Evolutionary conservation across 2,329 filamentous ascomycete genomes (phyloP).

Genomic region (Cadophora malorum): DNA sequence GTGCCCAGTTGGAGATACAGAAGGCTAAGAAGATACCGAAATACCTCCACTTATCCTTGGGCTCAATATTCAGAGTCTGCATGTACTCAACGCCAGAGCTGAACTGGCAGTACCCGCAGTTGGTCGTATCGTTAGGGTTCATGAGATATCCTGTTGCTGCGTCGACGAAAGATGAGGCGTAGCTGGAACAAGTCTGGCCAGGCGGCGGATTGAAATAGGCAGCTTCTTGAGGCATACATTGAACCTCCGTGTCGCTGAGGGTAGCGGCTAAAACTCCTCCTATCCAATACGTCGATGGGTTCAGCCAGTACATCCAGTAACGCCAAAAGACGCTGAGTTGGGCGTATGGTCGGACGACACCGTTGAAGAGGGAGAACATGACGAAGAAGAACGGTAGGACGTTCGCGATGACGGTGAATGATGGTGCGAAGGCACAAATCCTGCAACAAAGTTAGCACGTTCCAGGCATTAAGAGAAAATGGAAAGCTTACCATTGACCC

Average conservation of each 20-base stretch:
- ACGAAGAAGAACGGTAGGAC: slow-evolving; percentile 46
- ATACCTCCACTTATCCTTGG: slow-evolving; percentile 70
- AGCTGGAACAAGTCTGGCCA: slow-evolving; percentile 67
- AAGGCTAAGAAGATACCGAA: slow-evolving; percentile 78
- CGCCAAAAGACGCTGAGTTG: slow-evolving; percentile 46
- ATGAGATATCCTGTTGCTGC: slow-evolving; percentile 65
- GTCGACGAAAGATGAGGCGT: slow-evolving; percentile 65
- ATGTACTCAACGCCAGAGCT: slow-evolving; percentile 68
- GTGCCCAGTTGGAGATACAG: slow-evolving; percentile 70
- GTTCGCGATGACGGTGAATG: slow-evolving; percentile 79
- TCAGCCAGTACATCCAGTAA: slow-evolving; percentile 62
- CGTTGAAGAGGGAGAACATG: slow-evolving; percentile 75
- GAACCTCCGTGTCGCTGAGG: slow-evolving; percentile 57
- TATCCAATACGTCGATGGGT: slow-evolving; percentile 74
- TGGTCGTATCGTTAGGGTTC: slow-evolving; percentile 61
- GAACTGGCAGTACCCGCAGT: slow-evolving; percentile 76
- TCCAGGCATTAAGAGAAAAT: neutral
- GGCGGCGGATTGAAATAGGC: slow-evolving; percentile 70
- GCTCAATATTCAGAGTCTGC: slow-evolving; percentile 56
- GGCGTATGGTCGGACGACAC: slow-evolving; percentile 77
- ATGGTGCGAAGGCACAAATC: slow-evolving; percentile 83
- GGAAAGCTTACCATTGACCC: slow-evolving; percentile 62
- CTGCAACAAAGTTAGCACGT: slow-evolving; percentile 42
- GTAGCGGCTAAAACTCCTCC: slow-evolving; percentile 71
- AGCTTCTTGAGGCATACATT: slow-evolving; percentile 59